Evolutionary conservation across 2,329 filamentous ascomycete species (phyloP).

Genomic region (Aspergillus puulaauensis): DNA sequence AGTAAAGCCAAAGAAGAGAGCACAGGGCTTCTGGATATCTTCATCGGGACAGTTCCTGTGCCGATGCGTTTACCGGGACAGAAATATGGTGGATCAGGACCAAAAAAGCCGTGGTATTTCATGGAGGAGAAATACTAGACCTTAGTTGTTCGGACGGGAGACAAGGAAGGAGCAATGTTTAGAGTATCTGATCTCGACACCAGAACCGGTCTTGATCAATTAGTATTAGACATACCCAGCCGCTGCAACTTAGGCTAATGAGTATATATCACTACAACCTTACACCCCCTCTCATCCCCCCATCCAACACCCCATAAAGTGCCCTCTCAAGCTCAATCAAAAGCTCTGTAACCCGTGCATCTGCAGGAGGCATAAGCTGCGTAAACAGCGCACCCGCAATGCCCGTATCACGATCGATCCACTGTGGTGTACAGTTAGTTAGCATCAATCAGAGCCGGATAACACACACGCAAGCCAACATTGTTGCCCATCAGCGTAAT

Average conservation of each 20-base stretch:
- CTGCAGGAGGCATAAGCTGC: not conserved
- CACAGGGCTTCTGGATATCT: slow-evolving; percentile 26
- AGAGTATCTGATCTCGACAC: no score
- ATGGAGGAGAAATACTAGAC: slow-evolving; percentile 3
- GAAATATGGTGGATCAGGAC: slow-evolving; percentile 15
- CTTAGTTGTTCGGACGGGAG: no score
- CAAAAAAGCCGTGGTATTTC: slow-evolving; percentile 25
- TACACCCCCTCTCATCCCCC: no score
- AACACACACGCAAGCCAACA: not conserved
- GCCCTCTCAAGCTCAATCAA: not conserved
- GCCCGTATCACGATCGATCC: not conserved
- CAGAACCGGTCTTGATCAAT: no score
- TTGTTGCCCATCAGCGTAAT: no score
- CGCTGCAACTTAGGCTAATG: no score
- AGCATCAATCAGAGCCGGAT: not conserved
- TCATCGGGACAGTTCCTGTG: slow-evolving; percentile 42
- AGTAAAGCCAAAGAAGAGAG: slow-evolving; percentile 1
- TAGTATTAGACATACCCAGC: no score
- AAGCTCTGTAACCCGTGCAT: not conserved
- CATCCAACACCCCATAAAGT: not conserved
- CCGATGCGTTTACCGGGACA: slow-evolving; percentile 43
- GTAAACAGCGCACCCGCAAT: not conserved
- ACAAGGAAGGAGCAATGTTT: no score
- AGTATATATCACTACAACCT: no score
- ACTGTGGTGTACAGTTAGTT: not conserved